Percentiles rank a stretch among this genome's conserved stretches.
Conservation (phyloP, 108 stramenopile genomes). For the Tribonema minus region DNA sequence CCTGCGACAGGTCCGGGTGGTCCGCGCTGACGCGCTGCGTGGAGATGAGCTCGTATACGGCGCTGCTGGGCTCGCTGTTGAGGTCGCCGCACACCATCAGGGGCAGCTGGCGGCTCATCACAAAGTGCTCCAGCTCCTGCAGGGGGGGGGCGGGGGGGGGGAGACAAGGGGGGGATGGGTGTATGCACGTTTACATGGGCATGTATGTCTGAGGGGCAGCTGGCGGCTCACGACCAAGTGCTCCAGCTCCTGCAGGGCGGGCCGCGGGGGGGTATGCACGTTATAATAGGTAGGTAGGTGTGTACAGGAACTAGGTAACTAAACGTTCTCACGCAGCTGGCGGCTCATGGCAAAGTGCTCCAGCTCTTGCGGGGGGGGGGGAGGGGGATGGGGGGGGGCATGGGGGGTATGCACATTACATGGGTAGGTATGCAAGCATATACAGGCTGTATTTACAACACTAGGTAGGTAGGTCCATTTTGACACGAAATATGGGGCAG, state of each 20-base stretch:
- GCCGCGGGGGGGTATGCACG: too few species aligned
- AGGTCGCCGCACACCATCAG: conserved; percentile 94
- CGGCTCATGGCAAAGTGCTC: conserved; percentile 79
- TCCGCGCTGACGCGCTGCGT: conserved; percentile 64
- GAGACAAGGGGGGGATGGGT: too few species aligned
- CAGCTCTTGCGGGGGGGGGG: conserved; percentile 75
- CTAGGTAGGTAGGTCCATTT: too few species aligned
- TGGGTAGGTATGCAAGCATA: too few species aligned
- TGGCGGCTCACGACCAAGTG: conserved; percentile 75
- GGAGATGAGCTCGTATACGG: conserved; percentile 87
- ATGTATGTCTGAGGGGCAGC: too few species aligned
- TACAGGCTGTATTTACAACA: too few species aligned
- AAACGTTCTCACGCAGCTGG: conserved; percentile 81
- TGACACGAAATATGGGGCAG: conserved; percentile 84
- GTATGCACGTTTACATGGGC: too few species aligned
- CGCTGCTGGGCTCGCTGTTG: conserved; percentile 91
- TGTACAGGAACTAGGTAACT: too few species aligned
- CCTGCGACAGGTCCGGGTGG: conserved; percentile 78
- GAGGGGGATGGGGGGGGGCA: too few species aligned
- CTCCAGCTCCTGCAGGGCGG: conserved; percentile 79
- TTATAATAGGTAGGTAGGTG: too few species aligned
- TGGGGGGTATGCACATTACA: too few species aligned
- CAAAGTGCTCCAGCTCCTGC: conserved; percentile 85
- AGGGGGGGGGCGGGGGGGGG: too few species aligned
- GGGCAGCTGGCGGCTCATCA: conserved; percentile 74